A percentile compares a stretch with the other conserved stretches of the same genome.
Evolutionary conservation across 805 yeast genomes (phyloP).

Genomic region (Wickerhamomyces chambardii): DNA sequence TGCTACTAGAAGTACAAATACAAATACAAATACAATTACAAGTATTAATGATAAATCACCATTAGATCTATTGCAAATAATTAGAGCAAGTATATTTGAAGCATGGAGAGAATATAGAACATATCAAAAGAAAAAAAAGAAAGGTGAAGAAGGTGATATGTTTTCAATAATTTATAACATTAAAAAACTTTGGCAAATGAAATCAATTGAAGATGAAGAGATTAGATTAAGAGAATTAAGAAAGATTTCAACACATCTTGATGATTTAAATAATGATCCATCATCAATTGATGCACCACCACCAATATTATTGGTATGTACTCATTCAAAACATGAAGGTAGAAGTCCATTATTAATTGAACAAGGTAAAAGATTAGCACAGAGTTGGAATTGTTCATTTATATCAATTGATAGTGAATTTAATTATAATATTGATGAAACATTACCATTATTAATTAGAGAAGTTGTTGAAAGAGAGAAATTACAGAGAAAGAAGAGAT

Average conservation of each 20-base stretch:
- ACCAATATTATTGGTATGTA: constrained; percentile 60
- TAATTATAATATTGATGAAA: constrained; percentile 45
- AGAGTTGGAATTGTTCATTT: constrained; percentile 58
- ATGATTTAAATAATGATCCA: constrained; percentile 22
- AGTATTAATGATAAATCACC: neutral
- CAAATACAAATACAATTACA: no score
- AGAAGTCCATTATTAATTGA: constrained; percentile 53
- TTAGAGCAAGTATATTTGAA: constrained; percentile 50
- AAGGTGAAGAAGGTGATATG: constrained; percentile 60
- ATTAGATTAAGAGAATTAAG: constrained; percentile 21
- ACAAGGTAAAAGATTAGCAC: constrained; percentile 48
- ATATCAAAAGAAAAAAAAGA: constrained; percentile 47
- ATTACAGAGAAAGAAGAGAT: constrained; percentile 12
- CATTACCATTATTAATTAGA: constrained; percentile 45
- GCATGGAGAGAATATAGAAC: constrained; percentile 66
- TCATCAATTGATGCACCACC: constrained; percentile 39
- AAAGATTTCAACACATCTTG: constrained; percentile 20
- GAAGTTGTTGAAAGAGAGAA: constrained; percentile 45
- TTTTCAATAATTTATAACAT: constrained; percentile 51
- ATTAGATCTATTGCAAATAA: constrained; percentile 24
- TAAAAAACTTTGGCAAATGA: constrained; percentile 47
- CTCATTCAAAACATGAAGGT: constrained; percentile 47
- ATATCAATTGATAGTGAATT: constrained; percentile 48
- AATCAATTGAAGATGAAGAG: constrained; percentile 18
- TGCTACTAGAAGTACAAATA: no score